These are phyloP conservation scores for Yamadazyma kitorensis DNA, from an alignment of 805 yeast species.

Conservation along the genomic window DNA sequence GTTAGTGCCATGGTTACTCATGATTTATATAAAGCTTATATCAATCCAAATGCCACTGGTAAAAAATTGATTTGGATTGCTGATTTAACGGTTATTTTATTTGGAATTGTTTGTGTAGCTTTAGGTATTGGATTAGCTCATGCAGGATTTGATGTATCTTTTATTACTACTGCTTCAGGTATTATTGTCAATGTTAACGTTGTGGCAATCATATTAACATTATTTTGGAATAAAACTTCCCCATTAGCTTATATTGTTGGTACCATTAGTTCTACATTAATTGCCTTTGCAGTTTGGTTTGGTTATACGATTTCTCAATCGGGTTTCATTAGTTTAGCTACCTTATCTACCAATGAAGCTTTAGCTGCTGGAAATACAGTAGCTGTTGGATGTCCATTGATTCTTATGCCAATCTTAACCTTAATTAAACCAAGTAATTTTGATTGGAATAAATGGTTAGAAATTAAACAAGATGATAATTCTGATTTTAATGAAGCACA, in stretches of 20 bases:
- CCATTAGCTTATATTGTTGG: conserved; percentile 37
- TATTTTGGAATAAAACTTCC: conserved; percentile 30
- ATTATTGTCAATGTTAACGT: conserved; percentile 20
- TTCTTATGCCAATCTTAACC: conserved; percentile 11
- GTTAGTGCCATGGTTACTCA: conserved; percentile 31
- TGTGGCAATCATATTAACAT: conserved; percentile 21
- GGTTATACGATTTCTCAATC: conserved; percentile 13
- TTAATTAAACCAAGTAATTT: conserved; percentile 12
- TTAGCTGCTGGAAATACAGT: conserved; percentile 16
- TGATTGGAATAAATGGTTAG: conserved; percentile 12
- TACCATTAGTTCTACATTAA: conserved; percentile 32
- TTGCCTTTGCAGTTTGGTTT: conserved; percentile 39
- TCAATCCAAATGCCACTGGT: conserved; percentile 22
- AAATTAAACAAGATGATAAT: conserved; percentile 14
- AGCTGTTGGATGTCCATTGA: conserved; percentile 12
- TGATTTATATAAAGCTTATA: conserved; percentile 24
- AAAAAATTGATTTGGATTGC: conserved; percentile 21
- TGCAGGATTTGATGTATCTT: conserved; percentile 23
- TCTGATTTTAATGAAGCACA: conserved; percentile 25
- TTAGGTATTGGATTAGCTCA: conserved; percentile 21
- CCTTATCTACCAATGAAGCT: conserved; percentile 15
- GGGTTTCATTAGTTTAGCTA: conserved; percentile 11
- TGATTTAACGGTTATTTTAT: conserved; percentile 18
- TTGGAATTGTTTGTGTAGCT: conserved; percentile 20
- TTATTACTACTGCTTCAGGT: conserved; percentile 30